phyloP scores from a whole-genome alignment of 768 basidiomycete species.

The Tephrocybe sp. region DNA sequence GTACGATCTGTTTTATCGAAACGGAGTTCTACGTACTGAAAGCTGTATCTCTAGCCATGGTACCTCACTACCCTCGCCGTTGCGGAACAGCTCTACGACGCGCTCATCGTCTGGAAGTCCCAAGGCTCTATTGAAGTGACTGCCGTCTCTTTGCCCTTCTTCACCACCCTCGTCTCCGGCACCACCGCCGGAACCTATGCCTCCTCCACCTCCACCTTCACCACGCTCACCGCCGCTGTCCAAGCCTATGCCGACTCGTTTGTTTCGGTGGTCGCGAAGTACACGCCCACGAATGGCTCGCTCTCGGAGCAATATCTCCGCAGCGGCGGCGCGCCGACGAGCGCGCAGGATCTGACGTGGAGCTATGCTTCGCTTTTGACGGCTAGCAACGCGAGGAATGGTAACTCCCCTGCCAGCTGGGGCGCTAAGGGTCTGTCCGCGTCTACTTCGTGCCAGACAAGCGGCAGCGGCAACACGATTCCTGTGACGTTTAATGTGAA shows the following conservation, averaged over 20 bases:
- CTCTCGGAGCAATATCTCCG: constrained; percentile 65
- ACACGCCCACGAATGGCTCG: constrained; percentile 59
- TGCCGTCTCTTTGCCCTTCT: constrained; percentile 63
- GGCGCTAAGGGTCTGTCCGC: constrained; percentile 57
- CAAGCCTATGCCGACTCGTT: constrained; percentile 65
- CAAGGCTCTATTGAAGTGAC: constrained; percentile 54
- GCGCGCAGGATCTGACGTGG: constrained; percentile 73
- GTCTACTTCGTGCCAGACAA: constrained; percentile 40
- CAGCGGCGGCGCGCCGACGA: constrained; percentile 45
- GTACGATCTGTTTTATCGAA: constrained; percentile 34
- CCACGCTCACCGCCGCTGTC: constrained; percentile 45
- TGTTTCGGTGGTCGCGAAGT: constrained; percentile 49
- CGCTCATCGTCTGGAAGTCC: constrained; percentile 60
- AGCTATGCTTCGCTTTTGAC: constrained; percentile 72
- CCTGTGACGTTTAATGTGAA: constrained; percentile 63
- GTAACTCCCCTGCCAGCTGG: constrained; percentile 52
- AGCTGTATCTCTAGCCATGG: constrained; percentile 52
- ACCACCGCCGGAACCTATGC: constrained; percentile 51
- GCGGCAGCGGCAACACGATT: constrained; percentile 30
- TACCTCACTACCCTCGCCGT: constrained; percentile 71
- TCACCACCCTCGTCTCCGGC: constrained; percentile 51
- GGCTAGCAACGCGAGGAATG: constrained; percentile 48
- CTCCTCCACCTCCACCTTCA: constrained; percentile 44
- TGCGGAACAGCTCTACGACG: constrained; percentile 75
- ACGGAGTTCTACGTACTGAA: constrained; percentile 17